Evolutionary conservation across 106 monocot species (phyloP).

Genomic region (Posidonia australis): DNA sequence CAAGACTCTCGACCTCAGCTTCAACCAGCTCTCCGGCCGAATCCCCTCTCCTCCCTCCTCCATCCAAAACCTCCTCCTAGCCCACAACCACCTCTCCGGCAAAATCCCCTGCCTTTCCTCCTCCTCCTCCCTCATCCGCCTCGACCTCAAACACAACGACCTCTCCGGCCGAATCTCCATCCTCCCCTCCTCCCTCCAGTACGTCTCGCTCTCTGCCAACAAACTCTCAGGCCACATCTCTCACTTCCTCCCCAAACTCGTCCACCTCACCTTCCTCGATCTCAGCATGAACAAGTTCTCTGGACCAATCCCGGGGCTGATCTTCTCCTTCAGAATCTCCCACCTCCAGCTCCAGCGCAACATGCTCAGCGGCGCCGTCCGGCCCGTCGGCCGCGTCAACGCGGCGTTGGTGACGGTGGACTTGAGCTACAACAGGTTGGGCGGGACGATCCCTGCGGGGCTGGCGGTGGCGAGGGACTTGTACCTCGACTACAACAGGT

Average conservation of each 20-base stretch:
- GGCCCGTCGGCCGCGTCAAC: conserved; percentile 3
- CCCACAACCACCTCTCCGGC: conserved; percentile 19
- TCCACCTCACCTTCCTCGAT: conserved; percentile 29
- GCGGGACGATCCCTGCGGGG: conserved; percentile 33
- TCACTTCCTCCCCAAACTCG: conserved; percentile 4
- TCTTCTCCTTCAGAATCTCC: conserved; percentile 30
- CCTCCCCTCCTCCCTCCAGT: conserved; percentile 15
- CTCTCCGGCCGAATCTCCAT: conserved; percentile 25
- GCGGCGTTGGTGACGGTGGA: conserved; percentile 34
- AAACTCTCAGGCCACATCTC: conserved; percentile 24
- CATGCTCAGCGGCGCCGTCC: conserved; percentile 24
- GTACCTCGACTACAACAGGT: conserved; percentile 68
- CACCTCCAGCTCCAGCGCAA: conserved; percentile 37
- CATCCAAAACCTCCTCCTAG: conserved; percentile 3
- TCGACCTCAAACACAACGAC: conserved; percentile 46
- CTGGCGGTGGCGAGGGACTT: conserved; percentile 39
- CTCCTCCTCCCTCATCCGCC: conserved; percentile 23
- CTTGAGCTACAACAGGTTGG: conserved; percentile 61
- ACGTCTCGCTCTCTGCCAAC: conserved; percentile 44
- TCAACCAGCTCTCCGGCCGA: conserved; percentile 13
- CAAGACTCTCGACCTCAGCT: conserved; percentile 26
- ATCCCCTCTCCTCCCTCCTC: neutral
- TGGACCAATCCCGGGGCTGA: conserved; percentile 28
- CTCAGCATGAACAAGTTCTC: conserved; percentile 39
- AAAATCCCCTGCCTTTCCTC: neutral